phyloP scores from a whole-genome alignment of 1,284 basidiomycete species.

The Moesziomyces antarcticus region DNA sequence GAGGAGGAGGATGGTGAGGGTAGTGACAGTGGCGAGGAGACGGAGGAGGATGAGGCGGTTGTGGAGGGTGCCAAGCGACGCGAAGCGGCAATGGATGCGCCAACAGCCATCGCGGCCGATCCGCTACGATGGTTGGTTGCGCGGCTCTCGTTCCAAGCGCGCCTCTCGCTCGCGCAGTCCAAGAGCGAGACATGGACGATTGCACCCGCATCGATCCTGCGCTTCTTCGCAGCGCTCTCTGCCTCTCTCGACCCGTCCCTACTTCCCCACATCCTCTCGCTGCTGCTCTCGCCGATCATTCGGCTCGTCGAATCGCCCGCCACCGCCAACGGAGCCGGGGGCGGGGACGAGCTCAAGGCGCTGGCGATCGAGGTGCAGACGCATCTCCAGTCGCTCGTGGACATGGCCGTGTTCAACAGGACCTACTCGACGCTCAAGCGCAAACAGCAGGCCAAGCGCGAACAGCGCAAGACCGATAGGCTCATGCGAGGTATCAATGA shows the following conservation, averaged over 20 bases:
- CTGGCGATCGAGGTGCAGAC: constrained; percentile 87
- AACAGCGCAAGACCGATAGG: constrained; percentile 78
- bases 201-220: constrained; percentile 81
- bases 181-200: constrained; percentile 75
- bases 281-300: constrained; percentile 87
- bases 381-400: constrained; percentile 85
- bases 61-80: constrained; percentile 53
- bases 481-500: constrained; percentile 69
- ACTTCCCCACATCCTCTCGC: constrained; percentile 78
- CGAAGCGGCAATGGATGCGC: constrained; percentile 33
- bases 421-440: constrained; percentile 85
- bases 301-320: constrained; percentile 79
- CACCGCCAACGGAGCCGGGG: constrained; percentile 57
- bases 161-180: constrained; percentile 67
- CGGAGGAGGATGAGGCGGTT: constrained; percentile 20
- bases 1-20: constrained; percentile 53
- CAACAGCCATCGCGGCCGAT: constrained; percentile 68
- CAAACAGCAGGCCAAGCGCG: constrained; percentile 75
- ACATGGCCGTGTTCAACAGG: constrained; percentile 80
- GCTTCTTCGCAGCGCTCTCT: constrained; percentile 67
- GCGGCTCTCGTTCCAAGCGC: constrained; percentile 86
- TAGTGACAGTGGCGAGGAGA: not conserved
- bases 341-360: constrained; percentile 79
- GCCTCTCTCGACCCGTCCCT: constrained; percentile 19
- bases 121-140: constrained; percentile 93